Conservation (phyloP, 768 basidiomycete genomes). For the Hirschioporus abietinus region DNA sequence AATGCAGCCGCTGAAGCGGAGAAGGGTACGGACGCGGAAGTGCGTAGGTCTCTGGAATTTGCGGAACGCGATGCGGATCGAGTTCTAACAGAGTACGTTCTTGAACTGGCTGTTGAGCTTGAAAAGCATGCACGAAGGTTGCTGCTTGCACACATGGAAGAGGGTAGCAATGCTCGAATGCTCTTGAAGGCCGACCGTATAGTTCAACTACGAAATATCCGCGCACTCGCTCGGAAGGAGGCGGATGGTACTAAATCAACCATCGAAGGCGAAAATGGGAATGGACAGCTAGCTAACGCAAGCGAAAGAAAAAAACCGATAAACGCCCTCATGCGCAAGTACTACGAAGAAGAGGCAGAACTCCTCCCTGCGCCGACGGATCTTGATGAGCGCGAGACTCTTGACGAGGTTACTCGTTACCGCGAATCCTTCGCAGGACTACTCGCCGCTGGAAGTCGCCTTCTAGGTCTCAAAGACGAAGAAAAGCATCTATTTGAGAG, state of each 20-base stretch:
- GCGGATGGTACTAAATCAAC: not conserved
- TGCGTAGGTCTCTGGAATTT: not conserved
- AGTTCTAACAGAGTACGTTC: conserved; percentile 6
- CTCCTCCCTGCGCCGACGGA: not conserved
- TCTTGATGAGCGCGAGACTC: conserved; percentile 10
- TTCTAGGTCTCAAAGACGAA: conserved; percentile 11
- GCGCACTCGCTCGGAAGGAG: conserved; percentile 2
- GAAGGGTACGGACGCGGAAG: not conserved
- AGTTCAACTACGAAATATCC: conserved; percentile 7
- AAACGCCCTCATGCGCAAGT: not conserved
- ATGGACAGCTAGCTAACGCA: not conserved
- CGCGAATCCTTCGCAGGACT: conserved; percentile 13
- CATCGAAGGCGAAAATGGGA: not conserved
- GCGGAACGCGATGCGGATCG: conserved; percentile 9
- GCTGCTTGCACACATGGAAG: conserved; percentile 6
- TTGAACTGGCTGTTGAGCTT: conserved; percentile 5
- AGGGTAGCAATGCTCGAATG: conserved; percentile 2
- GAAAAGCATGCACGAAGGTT: conserved; percentile 9
- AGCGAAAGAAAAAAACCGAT: not conserved
- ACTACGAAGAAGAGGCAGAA: conserved; percentile 3
- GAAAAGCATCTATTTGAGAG: conserved; percentile 11
- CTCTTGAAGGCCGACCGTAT: conserved; percentile 7
- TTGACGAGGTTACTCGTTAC: conserved; percentile 10
- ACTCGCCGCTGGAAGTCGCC: conserved; percentile 11
- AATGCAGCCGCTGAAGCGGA: not conserved